These are phyloP conservation scores for Lasiosphaeria miniovina DNA, from an alignment of 495 filamentous ascomycete genomes.

Conservation along the genomic window DNA sequence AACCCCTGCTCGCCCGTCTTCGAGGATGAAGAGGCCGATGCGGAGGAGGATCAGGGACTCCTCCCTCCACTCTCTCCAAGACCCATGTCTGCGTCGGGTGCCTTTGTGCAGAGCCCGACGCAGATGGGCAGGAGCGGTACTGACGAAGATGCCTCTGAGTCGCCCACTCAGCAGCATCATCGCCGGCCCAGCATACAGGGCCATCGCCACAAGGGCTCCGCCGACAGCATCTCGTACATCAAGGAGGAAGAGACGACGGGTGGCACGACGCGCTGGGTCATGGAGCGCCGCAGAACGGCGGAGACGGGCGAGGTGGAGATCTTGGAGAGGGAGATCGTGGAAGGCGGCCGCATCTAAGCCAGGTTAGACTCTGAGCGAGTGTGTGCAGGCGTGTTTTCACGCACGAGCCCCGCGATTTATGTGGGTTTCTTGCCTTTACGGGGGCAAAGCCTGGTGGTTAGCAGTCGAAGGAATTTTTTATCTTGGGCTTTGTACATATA, in stretches of 20 bases:
- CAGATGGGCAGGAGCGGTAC: neutral
- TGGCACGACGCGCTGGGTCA: constrained; percentile 49
- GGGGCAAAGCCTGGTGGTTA: no score
- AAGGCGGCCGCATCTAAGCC: constrained; percentile 31
- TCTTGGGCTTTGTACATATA: no score
- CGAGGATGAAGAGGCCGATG: constrained; percentile 34
- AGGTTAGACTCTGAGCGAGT: no score
- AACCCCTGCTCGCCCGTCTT: constrained; percentile 33
- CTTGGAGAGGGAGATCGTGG: constrained; percentile 34
- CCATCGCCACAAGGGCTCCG: constrained; percentile 47
- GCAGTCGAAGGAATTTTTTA: no score
- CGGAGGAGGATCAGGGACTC: neutral
- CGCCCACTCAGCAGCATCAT: neutral
- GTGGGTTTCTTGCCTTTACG: no score
- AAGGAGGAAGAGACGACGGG: constrained; percentile 49
- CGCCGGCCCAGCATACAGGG: constrained; percentile 22
- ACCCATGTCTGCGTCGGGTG: neutral
- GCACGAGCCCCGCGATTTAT: no score
- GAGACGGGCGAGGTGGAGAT: constrained; percentile 53
- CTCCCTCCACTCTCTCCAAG: neutral
- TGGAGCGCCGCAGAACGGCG: constrained; percentile 52
- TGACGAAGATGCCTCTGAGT: neutral
- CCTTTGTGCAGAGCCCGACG: neutral
- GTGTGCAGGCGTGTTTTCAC: no score
- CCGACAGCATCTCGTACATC: constrained; percentile 58